Evolutionary conservation across 495 filamentous ascomycete genomes (phyloP), one percentile per base, ranked within the genome.

Genomic region (Aspergillus hancockii): DNA sequence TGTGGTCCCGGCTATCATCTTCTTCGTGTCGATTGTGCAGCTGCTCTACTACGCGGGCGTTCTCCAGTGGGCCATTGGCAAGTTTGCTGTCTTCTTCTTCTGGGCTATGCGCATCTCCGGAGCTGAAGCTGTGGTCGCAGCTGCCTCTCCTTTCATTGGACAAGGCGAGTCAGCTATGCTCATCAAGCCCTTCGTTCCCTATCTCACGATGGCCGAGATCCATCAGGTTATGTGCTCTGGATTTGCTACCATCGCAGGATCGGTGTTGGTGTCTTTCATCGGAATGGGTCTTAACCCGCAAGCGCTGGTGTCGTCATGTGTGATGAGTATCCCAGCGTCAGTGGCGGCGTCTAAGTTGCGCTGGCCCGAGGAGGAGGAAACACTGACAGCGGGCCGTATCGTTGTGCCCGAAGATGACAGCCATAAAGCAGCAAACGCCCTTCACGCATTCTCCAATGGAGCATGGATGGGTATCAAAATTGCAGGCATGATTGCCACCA

Each of bases 161-260:
- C 92, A 94, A 75, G 92, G 92, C 61, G 92, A 97, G 79, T 92
- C 89, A 8, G 92, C 90, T 34, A 93, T 97, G 88, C 76, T 97
- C 52, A 91, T 97, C 75, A 85, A 85, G 38, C 91, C 91, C 8
- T 97, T 93, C 72, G 84, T 97, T 49, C 75, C 88, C 7, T 84
- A 94, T 70, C 79, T 95, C 57, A 97, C 92, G 38, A 72, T 83
- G 63, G 90, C 91, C 56, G 92, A 97, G 71, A 71, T 97, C 28
- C 92, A 97, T 71, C 92, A 96, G 71, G 76, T 96, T 68, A 93
- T 97, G 92, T 87, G 84, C 46, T 93, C 87, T 52, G 83, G 83
- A n/a, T 88, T 84, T 60, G 83, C 84, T 14, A 86, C 84, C 3
- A 87, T 86, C 67, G 80, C 84, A 18, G 90, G 90, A 41, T 85